Percentiles rank a stretch among this genome's conserved stretches.
Conservation (phyloP, 2,329 filamentous ascomycete species). For the Nigrograna mackinnonii region DNA sequence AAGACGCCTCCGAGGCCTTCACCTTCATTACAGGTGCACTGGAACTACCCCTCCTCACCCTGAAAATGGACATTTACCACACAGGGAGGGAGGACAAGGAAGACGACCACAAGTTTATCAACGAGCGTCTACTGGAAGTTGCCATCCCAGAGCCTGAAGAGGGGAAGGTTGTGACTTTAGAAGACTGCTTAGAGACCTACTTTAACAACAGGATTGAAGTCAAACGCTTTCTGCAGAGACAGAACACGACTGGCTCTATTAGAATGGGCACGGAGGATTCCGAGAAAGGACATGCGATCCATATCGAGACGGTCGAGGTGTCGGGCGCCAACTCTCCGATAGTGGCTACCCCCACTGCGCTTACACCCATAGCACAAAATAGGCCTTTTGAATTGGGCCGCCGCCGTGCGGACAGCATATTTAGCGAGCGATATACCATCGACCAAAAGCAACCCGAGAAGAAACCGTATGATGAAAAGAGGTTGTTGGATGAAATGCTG, state of each 20-base stretch:
- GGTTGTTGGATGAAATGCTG: slow-evolving; percentile 43
- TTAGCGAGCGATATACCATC: slow-evolving; percentile 47
- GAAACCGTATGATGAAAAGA: slow-evolving; percentile 52
- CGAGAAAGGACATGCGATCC: slow-evolving; percentile 41
- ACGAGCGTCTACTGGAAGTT: slow-evolving; percentile 87
- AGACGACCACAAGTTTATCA: slow-evolving; percentile 93
- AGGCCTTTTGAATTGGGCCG: slow-evolving; percentile 37
- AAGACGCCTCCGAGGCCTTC: slow-evolving; percentile 95
- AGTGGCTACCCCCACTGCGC: slow-evolving; percentile 33
- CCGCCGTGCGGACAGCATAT: slow-evolving; percentile 53
- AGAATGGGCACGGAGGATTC: slow-evolving; percentile 31
- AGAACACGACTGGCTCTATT: slow-evolving; percentile 60
- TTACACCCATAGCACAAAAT: slow-evolving; percentile 27
- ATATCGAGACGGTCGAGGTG: slow-evolving; percentile 50
- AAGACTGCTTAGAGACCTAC: slow-evolving; percentile 90
- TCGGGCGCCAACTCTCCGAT: slow-evolving; percentile 36
- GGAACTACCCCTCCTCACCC: slow-evolving; percentile 80
- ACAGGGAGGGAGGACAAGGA: slow-evolving; percentile 80
- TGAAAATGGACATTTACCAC: slow-evolving; percentile 95
- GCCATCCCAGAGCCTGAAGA: slow-evolving; percentile 77
- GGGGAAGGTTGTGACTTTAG: slow-evolving; percentile 74
- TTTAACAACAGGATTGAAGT: slow-evolving; percentile 96
- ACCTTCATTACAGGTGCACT: slow-evolving; percentile 91
- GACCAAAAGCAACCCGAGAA: slow-evolving; percentile 47
- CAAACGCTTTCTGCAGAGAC: slow-evolving; percentile 70